These are phyloP conservation scores for Russula abietina DNA, from an alignment of 768 basidiomycete genomes.

Conservation along the genomic window DNA sequence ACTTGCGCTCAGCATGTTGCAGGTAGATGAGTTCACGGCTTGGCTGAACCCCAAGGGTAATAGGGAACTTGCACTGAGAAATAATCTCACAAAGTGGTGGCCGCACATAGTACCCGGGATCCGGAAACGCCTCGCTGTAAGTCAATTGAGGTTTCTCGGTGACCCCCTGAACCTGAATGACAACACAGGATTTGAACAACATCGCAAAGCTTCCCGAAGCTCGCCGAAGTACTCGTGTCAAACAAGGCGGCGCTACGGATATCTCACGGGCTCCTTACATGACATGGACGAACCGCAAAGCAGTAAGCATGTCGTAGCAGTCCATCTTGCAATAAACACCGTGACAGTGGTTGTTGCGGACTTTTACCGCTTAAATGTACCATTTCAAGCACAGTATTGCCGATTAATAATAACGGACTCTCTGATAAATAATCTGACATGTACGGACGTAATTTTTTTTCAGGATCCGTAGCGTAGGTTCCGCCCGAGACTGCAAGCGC, in stretches of 20 bases:
- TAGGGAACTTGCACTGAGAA: slow-evolving; percentile 77
- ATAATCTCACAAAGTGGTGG: slow-evolving; percentile 76
- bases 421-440: not conserved
- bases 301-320: slow-evolving; percentile 38
- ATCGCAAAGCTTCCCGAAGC: slow-evolving; percentile 72
- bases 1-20: slow-evolving; percentile 12
- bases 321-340: slow-evolving; percentile 6
- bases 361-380: slow-evolving; percentile 6
- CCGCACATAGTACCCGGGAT: slow-evolving; percentile 74
- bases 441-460: slow-evolving; percentile 3
- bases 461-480: slow-evolving; percentile 6
- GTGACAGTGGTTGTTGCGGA: slow-evolving; percentile 8
- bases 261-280: slow-evolving; percentile 78
- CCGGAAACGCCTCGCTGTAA: slow-evolving; percentile 65
- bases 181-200: slow-evolving; percentile 57
- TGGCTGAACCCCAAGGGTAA: slow-evolving; percentile 94
- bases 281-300: slow-evolving; percentile 81
- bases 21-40: slow-evolving; percentile 77
- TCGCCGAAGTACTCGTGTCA: slow-evolving; percentile 67
- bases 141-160: slow-evolving; percentile 30
- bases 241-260: slow-evolving; percentile 47
- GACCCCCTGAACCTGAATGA: not conserved
- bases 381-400: not conserved
- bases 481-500: slow-evolving; percentile 11
- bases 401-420: slow-evolving; percentile 17